These are phyloP conservation scores for Blastocystis sp. DNA, from an alignment of 352 stramenopile genomes.

Conservation along the genomic window DNA sequence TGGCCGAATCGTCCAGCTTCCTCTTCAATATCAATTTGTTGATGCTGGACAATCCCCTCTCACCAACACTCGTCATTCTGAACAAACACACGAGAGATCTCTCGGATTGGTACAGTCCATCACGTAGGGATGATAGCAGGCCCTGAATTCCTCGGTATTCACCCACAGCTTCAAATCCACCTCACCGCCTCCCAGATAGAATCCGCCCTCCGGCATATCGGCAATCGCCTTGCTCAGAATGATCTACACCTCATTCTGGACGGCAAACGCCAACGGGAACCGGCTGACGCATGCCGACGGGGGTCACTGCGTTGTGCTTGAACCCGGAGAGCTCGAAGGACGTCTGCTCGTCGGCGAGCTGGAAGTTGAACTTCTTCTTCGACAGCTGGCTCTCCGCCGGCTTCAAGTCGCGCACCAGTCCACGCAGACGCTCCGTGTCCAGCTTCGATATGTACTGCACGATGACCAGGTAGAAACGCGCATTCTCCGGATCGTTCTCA, in stretches of 20 bases:
- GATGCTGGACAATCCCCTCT: not conserved
- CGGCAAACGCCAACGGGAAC: conserved; percentile 25
- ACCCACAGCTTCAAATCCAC: conserved; percentile 70
- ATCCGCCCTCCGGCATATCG: conserved; percentile 48
- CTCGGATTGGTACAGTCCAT: conserved; percentile 65
- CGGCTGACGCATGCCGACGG: conserved; percentile 44
- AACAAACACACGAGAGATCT: conserved; percentile 52
- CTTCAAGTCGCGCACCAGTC: conserved; percentile 58
- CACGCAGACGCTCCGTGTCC: conserved; percentile 64
- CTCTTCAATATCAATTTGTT: not conserved
- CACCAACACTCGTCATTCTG: not conserved
- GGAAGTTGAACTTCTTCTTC: conserved; percentile 71
- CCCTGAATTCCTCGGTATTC: conserved; percentile 49
- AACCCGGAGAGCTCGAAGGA: conserved; percentile 67
- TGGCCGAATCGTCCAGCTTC: not conserved
- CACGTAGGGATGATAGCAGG: conserved; percentile 52
- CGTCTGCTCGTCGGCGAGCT: conserved; percentile 61
- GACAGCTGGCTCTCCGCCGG: conserved; percentile 46
- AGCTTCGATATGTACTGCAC: conserved; percentile 69
- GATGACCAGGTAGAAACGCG: conserved; percentile 50
- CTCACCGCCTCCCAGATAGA: conserved; percentile 65
- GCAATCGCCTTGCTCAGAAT: conserved; percentile 68
- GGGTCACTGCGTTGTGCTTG: conserved; percentile 67
- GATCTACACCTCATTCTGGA: conserved; percentile 39
- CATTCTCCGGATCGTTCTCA: conserved; percentile 36